Percentiles rank a stretch among this genome's conserved stretches.
phyloP scores from a whole-genome alignment of 257 asterid genomes.

The Coffea canephora region DNA sequence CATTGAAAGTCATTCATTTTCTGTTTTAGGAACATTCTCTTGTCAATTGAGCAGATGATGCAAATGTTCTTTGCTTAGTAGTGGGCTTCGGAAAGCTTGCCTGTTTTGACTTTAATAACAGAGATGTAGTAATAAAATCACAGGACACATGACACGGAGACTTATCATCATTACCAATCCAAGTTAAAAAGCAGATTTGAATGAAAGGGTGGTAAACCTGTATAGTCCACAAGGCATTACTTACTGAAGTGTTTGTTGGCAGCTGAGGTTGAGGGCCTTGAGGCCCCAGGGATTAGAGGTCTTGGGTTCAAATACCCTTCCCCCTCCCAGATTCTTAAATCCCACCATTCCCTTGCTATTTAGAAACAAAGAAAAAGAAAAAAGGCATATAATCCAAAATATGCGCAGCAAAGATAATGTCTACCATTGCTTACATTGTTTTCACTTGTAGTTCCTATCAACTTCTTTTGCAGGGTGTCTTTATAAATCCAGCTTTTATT shows the following conservation, averaged over 20 bases:
- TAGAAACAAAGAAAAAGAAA: too few relatives aligned
- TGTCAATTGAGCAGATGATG: too few relatives aligned
- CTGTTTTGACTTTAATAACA: too few relatives aligned
- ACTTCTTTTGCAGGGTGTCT: slow-evolving; percentile 59
- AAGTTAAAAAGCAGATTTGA: neutral
- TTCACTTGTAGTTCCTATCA: slow-evolving; percentile 9
- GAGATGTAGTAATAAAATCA: neutral
- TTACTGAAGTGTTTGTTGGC: neutral
- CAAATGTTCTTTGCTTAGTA: too few relatives aligned
- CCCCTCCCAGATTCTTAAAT: too few relatives aligned
- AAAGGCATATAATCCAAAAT: neutral
- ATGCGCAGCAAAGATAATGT: neutral
- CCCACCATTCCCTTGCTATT: too few relatives aligned
- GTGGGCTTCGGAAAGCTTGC: too few relatives aligned
- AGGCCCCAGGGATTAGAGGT: too few relatives aligned
- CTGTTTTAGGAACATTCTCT: too few relatives aligned
- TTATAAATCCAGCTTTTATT: slow-evolving; percentile 80
- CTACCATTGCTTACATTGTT: neutral
- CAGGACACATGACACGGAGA: neutral
- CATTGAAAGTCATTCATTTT: too few relatives aligned
- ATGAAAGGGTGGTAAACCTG: neutral
- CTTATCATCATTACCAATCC: neutral
- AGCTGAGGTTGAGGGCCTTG: too few relatives aligned
- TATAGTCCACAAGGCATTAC: neutral
- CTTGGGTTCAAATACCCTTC: too few relatives aligned